Evolutionary conservation across 1,139 yeast genomes (phyloP), one percentile per base, ranked within the genome.

Genomic region (Suhomyces guaymorum): DNA sequence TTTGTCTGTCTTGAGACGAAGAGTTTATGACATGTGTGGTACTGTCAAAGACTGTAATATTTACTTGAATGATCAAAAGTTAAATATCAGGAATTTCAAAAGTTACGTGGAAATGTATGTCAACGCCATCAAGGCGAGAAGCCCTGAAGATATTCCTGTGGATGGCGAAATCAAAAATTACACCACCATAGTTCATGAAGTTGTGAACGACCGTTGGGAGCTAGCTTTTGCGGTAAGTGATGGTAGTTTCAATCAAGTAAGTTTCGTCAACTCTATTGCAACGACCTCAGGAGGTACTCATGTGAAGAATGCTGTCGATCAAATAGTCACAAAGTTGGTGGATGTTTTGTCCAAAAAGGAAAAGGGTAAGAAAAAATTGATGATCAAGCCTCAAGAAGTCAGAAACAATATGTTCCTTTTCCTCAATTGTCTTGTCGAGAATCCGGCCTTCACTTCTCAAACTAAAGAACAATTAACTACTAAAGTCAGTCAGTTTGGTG

Each of bases 241-340:
- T 52, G 94, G 94, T 4, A 66, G 75, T 3, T 94, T 94, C 61
- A 87, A 88, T 48, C 98, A 94, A 58, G 95, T 94, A 26, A 89
- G 97, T 32, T 94, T 94, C 65, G 98, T 92, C 15, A 94, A 94
- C 57, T 89, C 97, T 4, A 94, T 94, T 55, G 98, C 98, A 0
- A 94, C 99, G 0, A 92, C 98, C 0, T 70, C 90, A 1, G 99
- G 98, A 42, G 99, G 99, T 48, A 86, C 98, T 0, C 99, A 94
- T 59, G 95, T 90, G 25, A 88, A 83, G 49, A 81, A 83, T 55
- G 75, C 90, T 28, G 72, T 94, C 4, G 97, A 92, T 58, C 89
- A 90, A 62, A 76, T 94, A 38, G 83, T 87, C 17, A 76, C 73
- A 39, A 88, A 86, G 55, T 54, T 70, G 36, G 57, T 66, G 23